phyloP scores from a whole-genome alignment of 257 asterid species.

The Galeopsis tetrahit region DNA sequence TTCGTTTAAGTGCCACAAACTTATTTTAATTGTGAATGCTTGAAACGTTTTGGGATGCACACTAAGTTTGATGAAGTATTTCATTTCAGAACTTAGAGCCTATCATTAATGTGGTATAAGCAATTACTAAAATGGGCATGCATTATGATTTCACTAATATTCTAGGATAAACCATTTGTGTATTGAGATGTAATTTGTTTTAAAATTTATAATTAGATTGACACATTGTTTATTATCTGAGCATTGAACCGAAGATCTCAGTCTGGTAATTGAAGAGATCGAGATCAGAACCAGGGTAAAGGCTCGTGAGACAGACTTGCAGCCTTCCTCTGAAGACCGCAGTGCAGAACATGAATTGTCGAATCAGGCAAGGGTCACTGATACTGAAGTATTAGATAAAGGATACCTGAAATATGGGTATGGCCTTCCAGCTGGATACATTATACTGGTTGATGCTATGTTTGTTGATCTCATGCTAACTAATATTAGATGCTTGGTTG shows the following conservation, averaged over 20 bases:
- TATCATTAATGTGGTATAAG: too few species aligned
- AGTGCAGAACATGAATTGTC: conserved; percentile 28
- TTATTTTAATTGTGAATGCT: too few species aligned
- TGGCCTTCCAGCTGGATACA: conserved; percentile 30
- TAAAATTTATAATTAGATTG: too few species aligned
- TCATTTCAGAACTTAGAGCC: too few species aligned
- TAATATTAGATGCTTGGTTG: conserved; percentile 27
- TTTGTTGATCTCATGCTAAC: conserved; percentile 25
- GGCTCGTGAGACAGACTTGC: conserved; percentile 35
- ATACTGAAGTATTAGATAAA: conserved; percentile 49
- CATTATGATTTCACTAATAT: too few species aligned
- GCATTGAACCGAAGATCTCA: conserved; percentile 38
- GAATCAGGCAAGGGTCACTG: conserved; percentile 35
- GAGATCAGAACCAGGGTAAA: conserved; percentile 27
- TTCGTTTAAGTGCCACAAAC: too few species aligned
- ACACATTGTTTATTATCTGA: too few species aligned
- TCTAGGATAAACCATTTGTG: too few species aligned
- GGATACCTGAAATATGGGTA: conserved; percentile 84
- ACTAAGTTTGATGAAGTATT: too few species aligned
- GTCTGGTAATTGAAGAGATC: conserved; percentile 35
- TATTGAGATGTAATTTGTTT: too few species aligned
- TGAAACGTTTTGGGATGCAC: too few species aligned
- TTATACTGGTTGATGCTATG: conserved; percentile 5
- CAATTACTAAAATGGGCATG: too few species aligned
- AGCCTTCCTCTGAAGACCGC: conserved; percentile 36